phyloP scores from a whole-genome alignment of 2,329 filamentous ascomycete genomes.

The Curvularia eragrostidis region DNA sequence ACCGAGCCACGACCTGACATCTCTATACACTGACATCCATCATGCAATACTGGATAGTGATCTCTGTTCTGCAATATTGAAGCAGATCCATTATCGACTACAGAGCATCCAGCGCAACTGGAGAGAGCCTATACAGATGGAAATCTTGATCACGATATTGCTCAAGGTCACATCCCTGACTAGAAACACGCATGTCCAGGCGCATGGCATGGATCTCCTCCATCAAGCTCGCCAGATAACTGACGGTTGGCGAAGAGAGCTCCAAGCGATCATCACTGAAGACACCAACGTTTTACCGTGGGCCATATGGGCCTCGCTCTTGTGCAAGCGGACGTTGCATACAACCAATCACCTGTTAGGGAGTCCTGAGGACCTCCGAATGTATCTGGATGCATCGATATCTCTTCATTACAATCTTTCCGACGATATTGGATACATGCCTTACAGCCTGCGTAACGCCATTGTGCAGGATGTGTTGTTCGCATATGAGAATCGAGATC shows the following conservation, averaged over 20 bases:
- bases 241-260: constrained; percentile 60
- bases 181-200: constrained; percentile 18
- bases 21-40: constrained; percentile 55
- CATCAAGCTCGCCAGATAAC: constrained; percentile 53
- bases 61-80: constrained; percentile 59
- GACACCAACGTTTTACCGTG: constrained; percentile 53
- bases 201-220: constrained; percentile 46
- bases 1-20: constrained; percentile 44
- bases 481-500: constrained; percentile 45
- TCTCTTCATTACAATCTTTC: constrained; percentile 58
- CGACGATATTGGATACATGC: constrained; percentile 47
- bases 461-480: constrained; percentile 59
- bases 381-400: constrained; percentile 53
- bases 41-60: constrained; percentile 55
- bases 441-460: constrained; percentile 46
- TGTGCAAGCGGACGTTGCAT: constrained; percentile 61
- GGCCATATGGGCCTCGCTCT: constrained; percentile 62
- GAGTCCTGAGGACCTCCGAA: constrained; percentile 18
- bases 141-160: constrained; percentile 60
- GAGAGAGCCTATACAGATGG: constrained; percentile 66
- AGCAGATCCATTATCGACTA: constrained; percentile 58
- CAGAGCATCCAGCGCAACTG: constrained; percentile 61
- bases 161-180: constrained; percentile 51
- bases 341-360: constrained; percentile 4
- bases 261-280: constrained; percentile 50